Conservation (phyloP, 176 grass and related monocot genomes). For the Aegilops sharonensis region DNA sequence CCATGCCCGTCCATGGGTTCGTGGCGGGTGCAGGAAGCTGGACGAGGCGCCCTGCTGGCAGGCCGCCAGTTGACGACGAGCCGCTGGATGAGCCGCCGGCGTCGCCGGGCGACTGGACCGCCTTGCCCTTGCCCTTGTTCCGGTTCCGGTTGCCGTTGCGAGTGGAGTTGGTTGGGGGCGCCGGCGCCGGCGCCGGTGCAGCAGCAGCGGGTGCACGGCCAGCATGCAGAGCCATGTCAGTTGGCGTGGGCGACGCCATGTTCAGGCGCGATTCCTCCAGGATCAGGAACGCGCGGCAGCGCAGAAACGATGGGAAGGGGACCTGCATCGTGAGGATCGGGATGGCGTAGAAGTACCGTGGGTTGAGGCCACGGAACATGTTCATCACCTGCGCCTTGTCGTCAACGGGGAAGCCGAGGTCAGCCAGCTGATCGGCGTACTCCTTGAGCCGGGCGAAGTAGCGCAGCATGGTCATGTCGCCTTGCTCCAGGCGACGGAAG, state of each 20-base stretch:
- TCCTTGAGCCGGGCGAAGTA: neutral
- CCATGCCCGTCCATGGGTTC: too few species aligned
- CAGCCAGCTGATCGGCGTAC: neutral
- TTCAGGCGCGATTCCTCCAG: neutral
- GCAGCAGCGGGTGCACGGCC: neutral
- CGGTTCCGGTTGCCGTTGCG: neutral
- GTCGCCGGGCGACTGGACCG: too few species aligned
- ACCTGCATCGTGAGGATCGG: neutral
- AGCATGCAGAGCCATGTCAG: neutral
- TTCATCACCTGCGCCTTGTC: neutral
- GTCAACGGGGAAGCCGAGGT: neutral
- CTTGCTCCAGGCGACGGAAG: neutral
- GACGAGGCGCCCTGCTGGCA: too few species aligned
- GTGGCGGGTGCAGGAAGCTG: too few species aligned
- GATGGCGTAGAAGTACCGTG: neutral
- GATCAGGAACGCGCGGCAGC: neutral
- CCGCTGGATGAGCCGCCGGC: too few species aligned
- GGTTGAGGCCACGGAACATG: neutral
- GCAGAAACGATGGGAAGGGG: neutral
- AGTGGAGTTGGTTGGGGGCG: neutral
- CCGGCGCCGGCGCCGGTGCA: neutral
- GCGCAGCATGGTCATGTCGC: neutral
- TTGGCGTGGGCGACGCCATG: neutral
- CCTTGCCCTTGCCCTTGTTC: neutral
- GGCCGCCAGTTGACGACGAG: too few species aligned